Evolutionary conservation across 306 rosid species (phyloP).

Genomic region (Gastrolobium villosum): DNA sequence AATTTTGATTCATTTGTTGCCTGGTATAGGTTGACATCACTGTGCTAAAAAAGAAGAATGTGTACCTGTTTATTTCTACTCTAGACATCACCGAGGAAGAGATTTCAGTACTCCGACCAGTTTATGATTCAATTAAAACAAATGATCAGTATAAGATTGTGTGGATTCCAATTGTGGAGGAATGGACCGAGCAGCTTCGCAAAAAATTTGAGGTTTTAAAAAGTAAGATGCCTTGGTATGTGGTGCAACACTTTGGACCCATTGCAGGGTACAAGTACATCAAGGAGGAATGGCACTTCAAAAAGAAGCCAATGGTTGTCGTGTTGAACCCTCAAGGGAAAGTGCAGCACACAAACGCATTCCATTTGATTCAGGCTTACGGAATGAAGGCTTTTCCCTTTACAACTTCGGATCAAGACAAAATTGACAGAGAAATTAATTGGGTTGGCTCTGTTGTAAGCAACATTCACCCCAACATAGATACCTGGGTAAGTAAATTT

Average conservation of each 20-base stretch:
- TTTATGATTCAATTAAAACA: slow-evolving; percentile 53
- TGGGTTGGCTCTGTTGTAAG: slow-evolving; percentile 48
- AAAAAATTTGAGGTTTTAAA: slow-evolving; percentile 65
- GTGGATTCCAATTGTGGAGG: slow-evolving; percentile 76
- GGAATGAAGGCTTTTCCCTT: slow-evolving; percentile 70
- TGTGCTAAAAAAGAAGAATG: slow-evolving; percentile 56
- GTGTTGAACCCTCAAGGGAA: slow-evolving; percentile 66
- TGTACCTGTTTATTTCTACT: slow-evolving; percentile 59
- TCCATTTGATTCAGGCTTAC: slow-evolving; percentile 62
- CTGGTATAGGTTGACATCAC: slow-evolving; percentile 50
- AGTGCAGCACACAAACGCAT: slow-evolving; percentile 59
- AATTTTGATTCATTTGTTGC: not conserved
- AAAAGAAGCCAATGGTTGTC: slow-evolving; percentile 60
- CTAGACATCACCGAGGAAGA: slow-evolving; percentile 66
- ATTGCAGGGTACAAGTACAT: slow-evolving; percentile 65
- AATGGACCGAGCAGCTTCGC: slow-evolving; percentile 55
- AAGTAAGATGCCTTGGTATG: slow-evolving; percentile 66
- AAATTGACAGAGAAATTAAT: not conserved
- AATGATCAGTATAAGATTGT: slow-evolving; percentile 59
- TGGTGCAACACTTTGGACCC: slow-evolving; percentile 44
- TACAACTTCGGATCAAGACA: not conserved
- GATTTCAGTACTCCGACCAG: slow-evolving; percentile 41
- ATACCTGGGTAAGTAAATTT: slow-evolving; percentile 53
- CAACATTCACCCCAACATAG: slow-evolving; percentile 27
- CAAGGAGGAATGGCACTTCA: slow-evolving; percentile 70